phyloP scores from a whole-genome alignment of 257 asterid species.

The Agastache rugosa region DNA sequence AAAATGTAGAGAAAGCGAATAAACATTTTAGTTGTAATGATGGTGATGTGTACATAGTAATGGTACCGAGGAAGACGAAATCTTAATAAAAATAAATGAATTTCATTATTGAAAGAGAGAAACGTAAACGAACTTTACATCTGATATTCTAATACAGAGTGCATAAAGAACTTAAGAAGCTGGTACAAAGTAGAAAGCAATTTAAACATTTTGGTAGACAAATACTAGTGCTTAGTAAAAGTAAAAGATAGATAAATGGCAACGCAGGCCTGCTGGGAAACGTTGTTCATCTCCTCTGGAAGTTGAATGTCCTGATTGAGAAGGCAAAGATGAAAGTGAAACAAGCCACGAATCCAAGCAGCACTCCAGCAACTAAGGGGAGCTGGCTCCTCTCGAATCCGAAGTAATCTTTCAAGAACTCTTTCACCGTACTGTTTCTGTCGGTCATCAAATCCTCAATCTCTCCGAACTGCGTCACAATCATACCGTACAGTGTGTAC shows the following conservation, averaged over 20 bases:
- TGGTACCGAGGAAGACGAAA: not conserved
- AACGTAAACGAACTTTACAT: not conserved
- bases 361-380: slow-evolving; percentile 37
- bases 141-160: not conserved
- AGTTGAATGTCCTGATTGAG: slow-evolving; percentile 50
- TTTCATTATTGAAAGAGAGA: not conserved
- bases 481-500: slow-evolving; percentile 73
- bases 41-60: not conserved
- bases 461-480: slow-evolving; percentile 72
- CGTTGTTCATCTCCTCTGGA: slow-evolving; percentile 47
- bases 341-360: slow-evolving; percentile 41
- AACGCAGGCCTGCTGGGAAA: not conserved
- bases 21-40: not conserved
- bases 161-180: not conserved
- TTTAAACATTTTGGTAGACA: not conserved
- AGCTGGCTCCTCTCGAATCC: slow-evolving; percentile 47
- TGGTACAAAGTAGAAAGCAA: not conserved
- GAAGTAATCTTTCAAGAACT: slow-evolving; percentile 41
- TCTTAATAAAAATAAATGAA: not conserved
- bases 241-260: not conserved
- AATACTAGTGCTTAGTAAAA: not conserved
- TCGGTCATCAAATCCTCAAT: slow-evolving; percentile 22
- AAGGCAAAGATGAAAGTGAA: slow-evolving; percentile 48
- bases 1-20: too few species aligned
- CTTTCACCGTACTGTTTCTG: slow-evolving; percentile 20